Conservation (phyloP, 192 early-diverging fungal species). For the Tieghemiomyces parasiticus region DNA sequence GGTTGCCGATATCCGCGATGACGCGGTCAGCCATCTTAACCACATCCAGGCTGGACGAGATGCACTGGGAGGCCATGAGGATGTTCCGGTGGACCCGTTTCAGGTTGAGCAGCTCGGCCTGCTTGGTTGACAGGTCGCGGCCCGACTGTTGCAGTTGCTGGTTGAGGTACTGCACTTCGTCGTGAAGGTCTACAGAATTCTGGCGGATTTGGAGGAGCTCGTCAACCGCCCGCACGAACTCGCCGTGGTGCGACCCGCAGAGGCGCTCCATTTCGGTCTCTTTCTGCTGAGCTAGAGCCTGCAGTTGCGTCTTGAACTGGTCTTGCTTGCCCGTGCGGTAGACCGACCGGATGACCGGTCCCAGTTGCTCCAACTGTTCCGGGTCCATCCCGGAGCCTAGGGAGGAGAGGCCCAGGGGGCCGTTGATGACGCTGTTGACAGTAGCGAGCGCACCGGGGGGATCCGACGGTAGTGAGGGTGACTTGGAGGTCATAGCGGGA, state of each 20-base stretch:
- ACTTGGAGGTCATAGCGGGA: no score
- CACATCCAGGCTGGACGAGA: slow-evolving; percentile 72
- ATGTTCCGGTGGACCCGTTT: slow-evolving; percentile 72
- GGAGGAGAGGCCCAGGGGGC: neutral
- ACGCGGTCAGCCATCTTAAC: slow-evolving; percentile 78
- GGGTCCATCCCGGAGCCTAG: neutral
- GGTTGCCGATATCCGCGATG: slow-evolving; percentile 55
- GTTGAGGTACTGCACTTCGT: slow-evolving; percentile 77
- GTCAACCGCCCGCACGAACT: slow-evolving; percentile 66
- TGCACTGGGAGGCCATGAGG: slow-evolving; percentile 61
- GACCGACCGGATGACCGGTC: slow-evolving; percentile 79
- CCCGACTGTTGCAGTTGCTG: slow-evolving; percentile 71
- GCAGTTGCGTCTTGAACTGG: slow-evolving; percentile 74
- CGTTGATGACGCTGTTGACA: neutral
- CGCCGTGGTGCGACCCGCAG: slow-evolving; percentile 93
- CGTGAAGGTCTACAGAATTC: slow-evolving; percentile 68
- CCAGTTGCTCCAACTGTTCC: slow-evolving; percentile 49
- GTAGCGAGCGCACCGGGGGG: no score
- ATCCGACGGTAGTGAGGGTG: no score
- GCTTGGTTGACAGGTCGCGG: slow-evolving; percentile 61
- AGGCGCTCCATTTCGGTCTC: slow-evolving; percentile 95
- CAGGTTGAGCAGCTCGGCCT: slow-evolving; percentile 52
- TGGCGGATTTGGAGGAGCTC: slow-evolving; percentile 89
- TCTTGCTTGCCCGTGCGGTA: slow-evolving; percentile 74
- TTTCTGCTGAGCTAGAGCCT: slow-evolving; percentile 67